Conservation (phyloP, 257 asterid genomes). For the Verbascum thapsus region DNA sequence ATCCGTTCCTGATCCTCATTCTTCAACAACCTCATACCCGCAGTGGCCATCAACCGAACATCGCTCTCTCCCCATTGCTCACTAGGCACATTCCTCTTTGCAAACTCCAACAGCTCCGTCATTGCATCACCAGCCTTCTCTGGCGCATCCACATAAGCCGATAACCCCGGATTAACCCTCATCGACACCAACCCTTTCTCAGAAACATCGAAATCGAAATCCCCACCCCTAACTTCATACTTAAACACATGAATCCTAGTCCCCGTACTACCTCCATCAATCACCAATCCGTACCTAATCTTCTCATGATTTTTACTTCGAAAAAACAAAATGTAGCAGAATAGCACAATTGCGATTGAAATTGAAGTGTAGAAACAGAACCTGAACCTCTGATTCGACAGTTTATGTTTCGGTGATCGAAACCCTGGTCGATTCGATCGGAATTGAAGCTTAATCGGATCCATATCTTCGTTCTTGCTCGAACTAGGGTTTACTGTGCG, state of each 20-base stretch:
- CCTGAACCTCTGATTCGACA: constrained; percentile 44
- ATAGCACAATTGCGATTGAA: constrained; percentile 33
- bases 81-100: constrained; percentile 70
- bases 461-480: constrained; percentile 54
- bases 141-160: constrained; percentile 64
- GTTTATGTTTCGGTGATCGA: constrained; percentile 45
- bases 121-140: constrained; percentile 55
- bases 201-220: constrained; percentile 65
- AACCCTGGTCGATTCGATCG: constrained; percentile 59
- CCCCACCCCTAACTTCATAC: constrained; percentile 58
- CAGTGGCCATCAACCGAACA: constrained; percentile 90
- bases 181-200: constrained; percentile 66
- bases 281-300: constrained; percentile 66
- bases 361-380: constrained; percentile 45
- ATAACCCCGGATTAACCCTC: constrained; percentile 92
- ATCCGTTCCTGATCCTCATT: constrained; percentile 64
- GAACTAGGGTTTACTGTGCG: constrained; percentile 47
- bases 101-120: constrained; percentile 76
- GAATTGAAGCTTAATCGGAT: constrained; percentile 64
- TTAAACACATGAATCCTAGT: constrained; percentile 87
- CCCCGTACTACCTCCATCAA: constrained; percentile 99
- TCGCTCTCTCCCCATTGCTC: constrained; percentile 71
- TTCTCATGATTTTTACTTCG: constrained; percentile 33
- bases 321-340: constrained; percentile 56
- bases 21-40: constrained; percentile 86